Conservation (phyloP, 768 basidiomycete species). For the Erythrobasidium yunnanense region DNA sequence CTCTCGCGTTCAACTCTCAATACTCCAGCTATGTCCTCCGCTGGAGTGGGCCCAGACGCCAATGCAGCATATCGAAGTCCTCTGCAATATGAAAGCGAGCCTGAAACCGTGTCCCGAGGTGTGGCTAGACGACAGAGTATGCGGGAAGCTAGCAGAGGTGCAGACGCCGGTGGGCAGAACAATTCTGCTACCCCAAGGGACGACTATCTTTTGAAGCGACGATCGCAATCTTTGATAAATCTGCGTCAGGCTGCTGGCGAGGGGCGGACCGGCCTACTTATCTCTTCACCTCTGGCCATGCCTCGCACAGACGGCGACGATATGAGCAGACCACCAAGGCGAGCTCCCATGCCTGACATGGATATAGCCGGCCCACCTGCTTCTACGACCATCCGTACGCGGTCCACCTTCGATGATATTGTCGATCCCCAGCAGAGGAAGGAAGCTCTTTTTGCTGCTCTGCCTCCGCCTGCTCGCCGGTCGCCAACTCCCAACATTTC, state of each 20-base stretch:
- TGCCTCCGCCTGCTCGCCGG: constrained; percentile 10
- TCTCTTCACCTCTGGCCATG: neutral
- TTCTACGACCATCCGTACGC: neutral
- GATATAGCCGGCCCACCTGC: neutral
- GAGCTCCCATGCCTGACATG: constrained; percentile 1
- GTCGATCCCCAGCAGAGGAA: constrained; percentile 6
- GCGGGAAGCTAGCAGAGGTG: neutral
- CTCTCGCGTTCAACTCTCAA: constrained; percentile 1
- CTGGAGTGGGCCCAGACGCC: neutral
- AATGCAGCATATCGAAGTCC: neutral
- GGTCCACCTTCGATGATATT: constrained; percentile 1
- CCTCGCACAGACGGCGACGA: neutral
- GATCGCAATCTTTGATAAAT: constrained; percentile 14
- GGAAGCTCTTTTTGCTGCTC: constrained; percentile 24
- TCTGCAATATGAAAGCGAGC: constrained; percentile 11
- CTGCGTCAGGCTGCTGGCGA: neutral
- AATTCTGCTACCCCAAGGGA: neutral
- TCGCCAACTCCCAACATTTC: constrained; percentile 9
- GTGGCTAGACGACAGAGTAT: neutral
- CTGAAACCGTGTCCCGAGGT: neutral
- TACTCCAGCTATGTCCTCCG: neutral
- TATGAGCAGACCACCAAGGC: neutral
- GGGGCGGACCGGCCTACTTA: neutral
- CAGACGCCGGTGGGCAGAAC: neutral
- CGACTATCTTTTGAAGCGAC: neutral